phyloP scores from a whole-genome alignment of 495 filamentous ascomycete species.

The Penicillium lividum region DNA sequence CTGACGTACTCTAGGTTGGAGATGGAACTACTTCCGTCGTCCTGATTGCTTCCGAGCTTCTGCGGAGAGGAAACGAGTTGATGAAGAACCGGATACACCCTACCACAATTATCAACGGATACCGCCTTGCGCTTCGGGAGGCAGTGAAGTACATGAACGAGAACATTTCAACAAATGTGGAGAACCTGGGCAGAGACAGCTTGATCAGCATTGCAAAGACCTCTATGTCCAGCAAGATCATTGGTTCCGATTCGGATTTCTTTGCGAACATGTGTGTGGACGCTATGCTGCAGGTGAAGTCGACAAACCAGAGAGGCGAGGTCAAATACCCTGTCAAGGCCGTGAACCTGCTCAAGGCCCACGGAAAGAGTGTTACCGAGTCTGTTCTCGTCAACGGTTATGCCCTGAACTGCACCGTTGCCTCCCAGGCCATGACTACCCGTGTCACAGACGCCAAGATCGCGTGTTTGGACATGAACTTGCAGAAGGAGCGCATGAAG shows the following conservation, averaged over 20 bases:
- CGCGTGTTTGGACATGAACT: conserved; percentile 94
- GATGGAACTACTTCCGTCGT: conserved; percentile 99
- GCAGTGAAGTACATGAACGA: conserved; percentile 99
- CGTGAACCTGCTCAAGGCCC: conserved; percentile 97
- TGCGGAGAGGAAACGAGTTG: conserved; percentile 92
- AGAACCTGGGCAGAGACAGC: conserved; percentile 83
- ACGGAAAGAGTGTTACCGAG: conserved; percentile 89
- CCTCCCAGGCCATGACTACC: conserved; percentile 97
- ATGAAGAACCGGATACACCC: conserved; percentile 99
- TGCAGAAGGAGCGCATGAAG: conserved; percentile 99
- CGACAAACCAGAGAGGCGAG: conserved; percentile 84
- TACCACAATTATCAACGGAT: conserved; percentile 98
- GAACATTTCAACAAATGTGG: conserved; percentile 93
- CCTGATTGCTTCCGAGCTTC: conserved; percentile 92
- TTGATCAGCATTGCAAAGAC: conserved; percentile 96
- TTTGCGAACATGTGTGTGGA: conserved; percentile 97
- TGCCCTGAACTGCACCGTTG: conserved; percentile 97
- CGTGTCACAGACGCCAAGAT: conserved; percentile 93
- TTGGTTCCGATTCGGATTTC: conserved; percentile 93
- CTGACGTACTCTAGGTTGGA: conserved; percentile 61
- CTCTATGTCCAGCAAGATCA: conserved; percentile 99
- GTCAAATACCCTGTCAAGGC: conserved; percentile 98
- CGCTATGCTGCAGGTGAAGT: conserved; percentile 93
- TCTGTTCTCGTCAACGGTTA: conserved; percentile 94
- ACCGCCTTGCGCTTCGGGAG: conserved; percentile 91